Evolutionary conservation across 2,329 filamentous ascomycete genomes (phyloP).

Genomic region (Fusarium tjaetaba): DNA sequence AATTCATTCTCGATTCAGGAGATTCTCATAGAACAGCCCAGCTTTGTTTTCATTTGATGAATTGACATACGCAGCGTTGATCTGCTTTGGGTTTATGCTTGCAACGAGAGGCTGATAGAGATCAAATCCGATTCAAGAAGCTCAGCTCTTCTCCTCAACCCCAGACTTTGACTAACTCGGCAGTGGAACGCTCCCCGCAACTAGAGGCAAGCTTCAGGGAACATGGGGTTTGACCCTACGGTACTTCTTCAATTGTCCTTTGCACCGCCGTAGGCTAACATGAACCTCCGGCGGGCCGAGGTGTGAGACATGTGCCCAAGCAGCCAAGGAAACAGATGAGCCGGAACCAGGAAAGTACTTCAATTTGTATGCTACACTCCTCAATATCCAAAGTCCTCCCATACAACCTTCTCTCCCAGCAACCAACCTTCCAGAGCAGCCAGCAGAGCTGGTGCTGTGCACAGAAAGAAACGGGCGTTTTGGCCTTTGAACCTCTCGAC

Average conservation of each 20-base stretch:
- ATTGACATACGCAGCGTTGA: background rate
- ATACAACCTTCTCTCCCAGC: slow-evolving; percentile 62
- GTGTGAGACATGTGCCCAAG: background rate
- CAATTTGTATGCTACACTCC: background rate
- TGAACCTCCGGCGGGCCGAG: slow-evolving; percentile 24
- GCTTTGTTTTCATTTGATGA: background rate
- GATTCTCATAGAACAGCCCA: background rate
- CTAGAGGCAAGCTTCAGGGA: slow-evolving; percentile 14
- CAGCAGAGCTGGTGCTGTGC: slow-evolving; percentile 56
- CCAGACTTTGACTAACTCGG: slow-evolving; percentile 15
- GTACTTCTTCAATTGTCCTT: slow-evolving; percentile 3
- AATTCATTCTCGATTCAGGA: background rate
- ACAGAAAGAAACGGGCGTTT: slow-evolving; percentile 62
- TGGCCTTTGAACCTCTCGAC: slow-evolving; percentile 52
- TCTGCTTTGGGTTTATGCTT: background rate
- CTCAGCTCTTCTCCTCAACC: slow-evolving; percentile 5
- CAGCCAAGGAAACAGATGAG: background rate
- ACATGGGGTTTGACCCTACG: background rate
- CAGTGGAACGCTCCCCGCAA: slow-evolving; percentile 29
- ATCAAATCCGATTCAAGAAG: background rate
- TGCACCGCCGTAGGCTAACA: slow-evolving; percentile 19
- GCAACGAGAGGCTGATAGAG: background rate
- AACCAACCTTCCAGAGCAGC: slow-evolving; percentile 61
- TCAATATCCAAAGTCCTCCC: slow-evolving; percentile 71
- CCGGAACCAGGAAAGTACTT: background rate